These are phyloP conservation scores for Candida verbasci DNA, from an alignment of 805 yeast genomes.

Conservation along the genomic window DNA sequence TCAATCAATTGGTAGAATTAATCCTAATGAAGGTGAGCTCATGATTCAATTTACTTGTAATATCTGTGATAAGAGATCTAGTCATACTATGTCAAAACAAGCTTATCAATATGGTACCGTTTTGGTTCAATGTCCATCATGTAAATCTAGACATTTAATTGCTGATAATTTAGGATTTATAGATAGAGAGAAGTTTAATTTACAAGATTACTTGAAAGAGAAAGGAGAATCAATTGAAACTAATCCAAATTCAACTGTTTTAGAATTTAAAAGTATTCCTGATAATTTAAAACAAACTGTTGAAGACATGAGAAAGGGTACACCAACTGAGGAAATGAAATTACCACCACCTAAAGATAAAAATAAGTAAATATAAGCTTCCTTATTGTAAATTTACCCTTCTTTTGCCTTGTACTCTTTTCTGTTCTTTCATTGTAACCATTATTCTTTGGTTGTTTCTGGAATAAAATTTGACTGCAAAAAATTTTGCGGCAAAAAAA, in stretches of 20 bases:
- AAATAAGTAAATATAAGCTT: neutral
- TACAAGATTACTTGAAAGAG: constrained; percentile 71
- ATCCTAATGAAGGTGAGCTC: constrained; percentile 33
- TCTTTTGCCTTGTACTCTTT: too few species aligned
- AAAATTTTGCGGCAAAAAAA: neutral
- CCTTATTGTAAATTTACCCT: too few species aligned
- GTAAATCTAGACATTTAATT: constrained; percentile 81
- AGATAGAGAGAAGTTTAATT: constrained; percentile 69
- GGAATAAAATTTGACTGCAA: constrained; percentile 3
- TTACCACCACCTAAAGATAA: neutral
- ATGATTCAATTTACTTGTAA: constrained; percentile 93
- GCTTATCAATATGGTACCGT: constrained; percentile 87
- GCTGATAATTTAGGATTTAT: constrained; percentile 75
- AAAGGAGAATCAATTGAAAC: constrained; percentile 64
- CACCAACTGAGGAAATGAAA: neutral
- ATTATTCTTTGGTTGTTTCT: too few species aligned
- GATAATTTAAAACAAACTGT: constrained; percentile 45
- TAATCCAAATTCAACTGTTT: constrained; percentile 53
- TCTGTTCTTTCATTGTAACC: too few species aligned
- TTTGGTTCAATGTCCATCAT: constrained; percentile 86
- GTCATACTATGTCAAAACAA: constrained; percentile 89
- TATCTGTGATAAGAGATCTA: constrained; percentile 75
- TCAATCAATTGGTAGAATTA: neutral
- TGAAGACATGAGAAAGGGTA: constrained; percentile 18
- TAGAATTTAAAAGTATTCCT: constrained; percentile 67